Base-by-base conservation (phyloP, 108 stramenopile genomes). In the Cyclotella cryptica region DNA sequence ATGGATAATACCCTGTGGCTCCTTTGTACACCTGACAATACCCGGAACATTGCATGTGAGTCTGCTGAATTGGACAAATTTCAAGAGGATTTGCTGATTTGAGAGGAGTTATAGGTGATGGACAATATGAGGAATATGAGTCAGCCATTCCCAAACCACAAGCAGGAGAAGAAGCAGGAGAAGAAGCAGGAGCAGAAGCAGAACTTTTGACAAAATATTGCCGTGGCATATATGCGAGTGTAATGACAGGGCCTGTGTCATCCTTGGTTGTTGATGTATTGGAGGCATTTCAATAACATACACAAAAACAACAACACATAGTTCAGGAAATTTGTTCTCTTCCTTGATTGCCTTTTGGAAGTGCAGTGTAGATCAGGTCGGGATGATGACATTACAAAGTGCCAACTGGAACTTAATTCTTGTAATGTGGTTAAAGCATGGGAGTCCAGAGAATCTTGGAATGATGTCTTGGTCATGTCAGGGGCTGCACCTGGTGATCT, bases 1-100 rank as follows among this genome's bases (percentile, higher is more conserved):
- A 82, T 92, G 65, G 90, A 94, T 39, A 94, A 94, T 72, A 81
- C 87, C 14, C 65, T 94, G 18, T 94, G 93, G 93, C 65, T 77
- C 54, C 64, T 92, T 30, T 68, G 77, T 24, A 90, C 93, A 41
- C 80, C 92, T 59, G 93, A 91, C 27, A 91, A 91, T 22, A 87
- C 93, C 10, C 89, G 78, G 66, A 90, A 94, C 75, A 83, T 91
- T 42, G 78, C 77, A 9, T 84, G 83, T 60, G 87, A 82, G 22
- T 91, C 89, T 2, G 54, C 83, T 4, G 77, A 85, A 62, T 78
- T 91, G 30, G 90, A 92, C 57, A 81, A 75, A 67, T 85, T 85
- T 40, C 69, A 77, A 60, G 84, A 78, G 53, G 69, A 18, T 47
- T 76, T 21, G 61, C 42, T 41, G 70, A 67, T 66, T 75, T 69